These are phyloP conservation scores for Geotrichum bryndzae DNA, from an alignment of 1,139 yeast genomes.

Conservation along the genomic window DNA sequence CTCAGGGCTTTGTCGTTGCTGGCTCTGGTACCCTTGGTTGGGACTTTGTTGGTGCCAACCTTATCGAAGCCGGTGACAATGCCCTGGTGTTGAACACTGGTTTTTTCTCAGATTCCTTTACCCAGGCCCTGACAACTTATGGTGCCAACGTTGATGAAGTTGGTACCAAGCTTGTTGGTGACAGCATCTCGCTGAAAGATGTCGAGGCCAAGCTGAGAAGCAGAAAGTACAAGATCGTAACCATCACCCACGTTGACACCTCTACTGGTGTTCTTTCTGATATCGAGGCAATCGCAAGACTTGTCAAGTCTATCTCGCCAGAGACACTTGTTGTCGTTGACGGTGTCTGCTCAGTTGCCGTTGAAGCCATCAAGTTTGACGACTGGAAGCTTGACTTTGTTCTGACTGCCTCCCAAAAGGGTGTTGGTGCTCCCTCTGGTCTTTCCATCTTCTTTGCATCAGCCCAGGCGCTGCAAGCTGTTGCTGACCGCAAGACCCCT, in stretches of 20 bases:
- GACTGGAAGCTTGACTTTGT: conserved; percentile 87
- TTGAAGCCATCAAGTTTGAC: conserved; percentile 79
- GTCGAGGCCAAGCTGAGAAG: conserved; percentile 52
- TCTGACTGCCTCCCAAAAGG: conserved; percentile 91
- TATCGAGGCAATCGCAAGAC: conserved; percentile 54
- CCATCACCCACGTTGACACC: conserved; percentile 93
- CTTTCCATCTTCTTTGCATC: conserved; percentile 73
- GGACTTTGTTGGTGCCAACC: conserved; percentile 82
- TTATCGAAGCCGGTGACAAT: conserved; percentile 52
- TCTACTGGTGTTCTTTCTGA: conserved; percentile 86
- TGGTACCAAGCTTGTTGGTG: conserved; percentile 65
- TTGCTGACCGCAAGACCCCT: conserved; percentile 44
- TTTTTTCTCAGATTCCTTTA: conserved; percentile 81
- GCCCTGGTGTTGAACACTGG: conserved; percentile 89
- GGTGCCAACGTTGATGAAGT: conserved; percentile 62
- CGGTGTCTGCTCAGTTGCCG: conserved; percentile 91
- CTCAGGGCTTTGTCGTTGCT: conserved; percentile 76
- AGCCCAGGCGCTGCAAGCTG: conserved; percentile 65
- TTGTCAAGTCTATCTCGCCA: conserved; percentile 64
- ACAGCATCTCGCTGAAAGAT: conserved; percentile 52
- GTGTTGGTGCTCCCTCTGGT: conserved; percentile 92
- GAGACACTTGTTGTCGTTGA: conserved; percentile 80
- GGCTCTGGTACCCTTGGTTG: conserved; percentile 96
- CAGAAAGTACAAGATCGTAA: conserved; percentile 58
- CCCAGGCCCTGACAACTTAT: conserved; percentile 67